Percentiles rank a stretch among this genome's conserved stretches.
Conservation (phyloP, 2,329 filamentous ascomycete genomes). For the Nemania diffusa region DNA sequence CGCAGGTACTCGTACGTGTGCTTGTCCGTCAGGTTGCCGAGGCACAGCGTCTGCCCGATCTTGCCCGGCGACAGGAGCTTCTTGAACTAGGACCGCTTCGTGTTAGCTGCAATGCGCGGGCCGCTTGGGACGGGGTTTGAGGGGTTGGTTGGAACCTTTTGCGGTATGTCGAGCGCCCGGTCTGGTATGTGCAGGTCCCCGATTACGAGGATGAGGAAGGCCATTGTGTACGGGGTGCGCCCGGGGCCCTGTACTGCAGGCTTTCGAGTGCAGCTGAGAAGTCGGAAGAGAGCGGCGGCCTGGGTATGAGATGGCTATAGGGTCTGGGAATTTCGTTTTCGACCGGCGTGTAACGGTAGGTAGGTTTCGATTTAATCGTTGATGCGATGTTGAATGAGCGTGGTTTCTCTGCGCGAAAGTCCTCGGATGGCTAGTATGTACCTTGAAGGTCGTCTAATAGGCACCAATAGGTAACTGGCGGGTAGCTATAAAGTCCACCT, state of each 20-base stretch:
- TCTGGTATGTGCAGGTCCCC: conserved; percentile 95
- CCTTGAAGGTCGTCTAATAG: background rate
- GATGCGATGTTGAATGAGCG: conserved; percentile 1
- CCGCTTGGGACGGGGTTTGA: background rate
- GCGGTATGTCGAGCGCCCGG: conserved; percentile 87
- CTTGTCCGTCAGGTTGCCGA: conserved; percentile 83
- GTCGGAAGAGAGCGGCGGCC: background rate
- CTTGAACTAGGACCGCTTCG: conserved; percentile 70
- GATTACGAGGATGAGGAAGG: conserved; percentile 89
- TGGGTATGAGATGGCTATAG: background rate
- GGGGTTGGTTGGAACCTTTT: conserved; percentile 70
- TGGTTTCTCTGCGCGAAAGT: background rate
- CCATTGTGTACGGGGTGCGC: conserved; percentile 66
- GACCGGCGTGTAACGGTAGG: background rate
- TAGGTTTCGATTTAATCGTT: background rate
- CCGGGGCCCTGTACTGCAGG: background rate
- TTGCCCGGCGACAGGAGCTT: conserved; percentile 86
- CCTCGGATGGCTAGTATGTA: background rate
- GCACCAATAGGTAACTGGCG: background rate
- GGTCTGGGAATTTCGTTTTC: conserved; percentile 11
- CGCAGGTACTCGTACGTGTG: conserved; percentile 84
- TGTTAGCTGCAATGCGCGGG: conserved; percentile 30
- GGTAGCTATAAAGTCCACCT: background rate
- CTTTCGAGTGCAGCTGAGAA: background rate
- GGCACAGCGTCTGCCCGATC: conserved; percentile 82